Conservation (phyloP, 768 basidiomycete species). For the Leccinum subgranulosum region DNA sequence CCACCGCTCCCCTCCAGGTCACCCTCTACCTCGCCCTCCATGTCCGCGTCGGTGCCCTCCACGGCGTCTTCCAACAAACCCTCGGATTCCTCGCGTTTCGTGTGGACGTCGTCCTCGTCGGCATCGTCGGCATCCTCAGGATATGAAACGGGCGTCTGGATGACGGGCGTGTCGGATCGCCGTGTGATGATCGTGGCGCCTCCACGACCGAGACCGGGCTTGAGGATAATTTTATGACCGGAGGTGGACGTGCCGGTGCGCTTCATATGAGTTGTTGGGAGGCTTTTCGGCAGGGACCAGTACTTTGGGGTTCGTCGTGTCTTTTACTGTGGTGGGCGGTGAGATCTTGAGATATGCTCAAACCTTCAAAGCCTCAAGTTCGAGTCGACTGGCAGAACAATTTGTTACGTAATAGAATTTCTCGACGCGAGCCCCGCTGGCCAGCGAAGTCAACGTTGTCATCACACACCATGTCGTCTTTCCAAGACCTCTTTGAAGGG, state of each 20-base stretch:
- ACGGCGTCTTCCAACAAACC: constrained; percentile 23
- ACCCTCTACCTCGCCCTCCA: constrained; percentile 29
- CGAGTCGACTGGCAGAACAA: background rate
- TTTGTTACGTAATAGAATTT: constrained; percentile 15
- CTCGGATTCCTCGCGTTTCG: constrained; percentile 31
- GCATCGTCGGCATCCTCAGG: constrained; percentile 21
- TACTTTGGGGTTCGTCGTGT: background rate
- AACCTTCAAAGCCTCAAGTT: background rate
- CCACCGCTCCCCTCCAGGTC: constrained; percentile 31
- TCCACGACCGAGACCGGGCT: constrained; percentile 33
- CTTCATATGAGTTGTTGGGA: constrained; percentile 16
- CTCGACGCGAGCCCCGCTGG: too few relatives aligned
- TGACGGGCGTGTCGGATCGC: constrained; percentile 20
- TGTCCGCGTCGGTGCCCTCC: constrained; percentile 26
- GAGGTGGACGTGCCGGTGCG: constrained; percentile 20
- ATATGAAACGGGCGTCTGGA: constrained; percentile 15
- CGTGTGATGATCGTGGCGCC: constrained; percentile 26
- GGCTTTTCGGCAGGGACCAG: background rate
- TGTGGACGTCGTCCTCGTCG: constrained; percentile 25
- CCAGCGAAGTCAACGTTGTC: background rate
- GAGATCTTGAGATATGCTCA: background rate
- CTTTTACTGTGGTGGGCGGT: background rate
- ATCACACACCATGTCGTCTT: constrained; percentile 17
- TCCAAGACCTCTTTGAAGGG: constrained; percentile 29
- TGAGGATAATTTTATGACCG: constrained; percentile 40